A percentile compares a stretch with the other conserved stretches of the same genome.
These are phyloP conservation scores for Acacia concinna DNA, from an alignment of 331 rosid species.

Conservation along the genomic window DNA sequence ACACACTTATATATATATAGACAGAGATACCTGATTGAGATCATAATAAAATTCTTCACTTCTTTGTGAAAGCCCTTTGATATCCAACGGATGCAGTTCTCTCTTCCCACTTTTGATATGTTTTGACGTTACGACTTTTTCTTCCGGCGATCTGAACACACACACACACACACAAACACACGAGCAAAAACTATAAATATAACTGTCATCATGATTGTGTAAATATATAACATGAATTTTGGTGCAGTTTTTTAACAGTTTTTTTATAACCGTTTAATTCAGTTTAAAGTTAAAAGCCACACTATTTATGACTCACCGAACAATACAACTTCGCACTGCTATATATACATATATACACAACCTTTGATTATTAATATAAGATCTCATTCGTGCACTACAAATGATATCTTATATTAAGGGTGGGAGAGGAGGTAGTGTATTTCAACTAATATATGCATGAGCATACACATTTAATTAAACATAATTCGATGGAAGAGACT, in stretches of 20 bases:
- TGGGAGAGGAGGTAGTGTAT: too few species aligned
- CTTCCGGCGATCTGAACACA: slow-evolving; percentile 15
- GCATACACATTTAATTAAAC: too few species aligned
- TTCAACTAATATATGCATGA: too few species aligned
- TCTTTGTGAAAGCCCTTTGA: slow-evolving; percentile 29
- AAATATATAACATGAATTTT: neutral
- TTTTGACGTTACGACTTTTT: neutral
- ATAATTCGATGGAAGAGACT: neutral
- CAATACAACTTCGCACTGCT: neutral
- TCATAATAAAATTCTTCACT: slow-evolving; percentile 40
- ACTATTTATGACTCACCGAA: neutral
- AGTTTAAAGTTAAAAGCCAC: neutral
- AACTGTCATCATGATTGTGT: neutral
- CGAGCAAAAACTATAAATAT: neutral
- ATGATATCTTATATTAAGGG: too few species aligned
- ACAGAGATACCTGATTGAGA: slow-evolving; percentile 41
- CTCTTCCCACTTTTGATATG: neutral
- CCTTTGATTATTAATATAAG: too few species aligned
- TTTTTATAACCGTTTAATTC: neutral
- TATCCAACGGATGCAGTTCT: slow-evolving; percentile 23
- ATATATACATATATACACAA: too few species aligned
- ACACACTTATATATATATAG: too few species aligned
- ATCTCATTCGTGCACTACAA: too few species aligned
- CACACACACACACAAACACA: neutral
- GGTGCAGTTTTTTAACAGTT: neutral